Conservation (phyloP, 1,139 yeast species). For the Suhomyces anneliseae region DNA sequence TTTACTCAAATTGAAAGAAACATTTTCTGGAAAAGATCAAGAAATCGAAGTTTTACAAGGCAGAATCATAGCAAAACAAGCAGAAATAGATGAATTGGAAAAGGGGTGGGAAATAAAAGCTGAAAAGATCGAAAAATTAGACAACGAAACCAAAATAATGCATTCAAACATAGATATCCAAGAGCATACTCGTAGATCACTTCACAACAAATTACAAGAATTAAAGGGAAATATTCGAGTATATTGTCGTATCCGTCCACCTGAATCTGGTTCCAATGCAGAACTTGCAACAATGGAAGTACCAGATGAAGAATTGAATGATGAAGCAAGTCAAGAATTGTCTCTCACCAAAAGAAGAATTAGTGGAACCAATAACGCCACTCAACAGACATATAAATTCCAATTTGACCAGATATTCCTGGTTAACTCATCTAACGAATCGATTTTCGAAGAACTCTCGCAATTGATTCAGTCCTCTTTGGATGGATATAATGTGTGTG, state of each 20-base stretch:
- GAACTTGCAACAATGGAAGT: slow-evolving; percentile 40
- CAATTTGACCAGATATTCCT: slow-evolving; percentile 79
- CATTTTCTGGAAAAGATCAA: slow-evolving; percentile 18
- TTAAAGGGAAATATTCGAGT: slow-evolving; percentile 91
- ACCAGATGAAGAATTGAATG: slow-evolving; percentile 49
- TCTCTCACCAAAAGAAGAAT: slow-evolving; percentile 26
- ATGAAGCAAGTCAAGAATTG: slow-evolving; percentile 52
- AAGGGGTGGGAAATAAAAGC: slow-evolving; percentile 2
- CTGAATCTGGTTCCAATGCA: slow-evolving; percentile 23
- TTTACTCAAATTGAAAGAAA: slow-evolving; percentile 12
- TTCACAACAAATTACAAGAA: slow-evolving; percentile 80
- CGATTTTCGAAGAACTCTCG: slow-evolving; percentile 79
- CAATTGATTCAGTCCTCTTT: slow-evolving; percentile 86
- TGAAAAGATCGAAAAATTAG: slow-evolving; percentile 7
- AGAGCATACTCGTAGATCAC: slow-evolving; percentile 50
- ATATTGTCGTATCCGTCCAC: slow-evolving; percentile 81
- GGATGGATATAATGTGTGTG: slow-evolving; percentile 90
- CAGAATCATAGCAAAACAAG: slow-evolving; percentile 12
- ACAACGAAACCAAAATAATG: slow-evolving; percentile 18
- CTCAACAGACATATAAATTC: slow-evolving; percentile 40
- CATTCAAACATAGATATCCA: slow-evolving; percentile 24
- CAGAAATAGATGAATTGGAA: slow-evolving; percentile 10
- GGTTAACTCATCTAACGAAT: slow-evolving; percentile 51
- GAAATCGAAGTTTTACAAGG: slow-evolving; percentile 22
- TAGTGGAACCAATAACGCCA: slow-evolving; percentile 5